phyloP scores from a whole-genome alignment of 208 protist genomes.

The Leishmania tropica region DNA sequence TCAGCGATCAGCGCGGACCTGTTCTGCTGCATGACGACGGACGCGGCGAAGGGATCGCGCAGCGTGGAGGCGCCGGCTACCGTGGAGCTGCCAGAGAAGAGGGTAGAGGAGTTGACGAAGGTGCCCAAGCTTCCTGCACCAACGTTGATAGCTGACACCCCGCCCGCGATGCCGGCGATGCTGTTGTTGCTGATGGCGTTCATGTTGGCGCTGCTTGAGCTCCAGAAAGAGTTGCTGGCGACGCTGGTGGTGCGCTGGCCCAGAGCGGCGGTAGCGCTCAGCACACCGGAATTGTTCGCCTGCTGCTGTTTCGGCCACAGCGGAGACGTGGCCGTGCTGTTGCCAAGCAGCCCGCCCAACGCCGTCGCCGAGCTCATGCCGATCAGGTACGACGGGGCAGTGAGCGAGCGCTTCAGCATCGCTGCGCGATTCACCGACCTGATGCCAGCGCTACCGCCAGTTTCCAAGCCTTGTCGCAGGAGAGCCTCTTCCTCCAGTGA shows the following conservation, averaged over 20 bases:
- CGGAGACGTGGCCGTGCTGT: background rate
- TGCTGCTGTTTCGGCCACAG: background rate
- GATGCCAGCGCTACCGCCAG: background rate
- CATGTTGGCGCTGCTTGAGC: background rate
- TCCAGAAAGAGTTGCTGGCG: background rate
- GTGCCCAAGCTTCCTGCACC: background rate
- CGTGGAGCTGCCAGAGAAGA: conserved; percentile 3
- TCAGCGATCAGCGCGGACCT: conserved; percentile 61
- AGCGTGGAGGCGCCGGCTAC: background rate
- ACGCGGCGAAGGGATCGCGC: conserved; percentile 33
- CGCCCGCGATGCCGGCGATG: background rate
- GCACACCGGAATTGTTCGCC: background rate
- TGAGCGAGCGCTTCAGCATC: conserved; percentile 7
- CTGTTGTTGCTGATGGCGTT: background rate
- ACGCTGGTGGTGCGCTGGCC: background rate
- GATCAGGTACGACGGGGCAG: conserved; percentile 16
- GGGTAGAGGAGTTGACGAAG: background rate
- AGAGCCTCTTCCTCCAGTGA: conserved; percentile 10
- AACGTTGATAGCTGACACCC: background rate
- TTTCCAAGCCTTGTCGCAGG: background rate
- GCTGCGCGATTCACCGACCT: background rate
- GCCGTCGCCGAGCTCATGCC: background rate
- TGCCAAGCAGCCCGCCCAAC: background rate
- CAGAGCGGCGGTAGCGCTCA: background rate
- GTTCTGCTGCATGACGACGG: conserved; percentile 47